Base-by-base conservation (phyloP, 2,329 filamentous ascomycete species). In the Cladobotryum protrusum region DNA sequence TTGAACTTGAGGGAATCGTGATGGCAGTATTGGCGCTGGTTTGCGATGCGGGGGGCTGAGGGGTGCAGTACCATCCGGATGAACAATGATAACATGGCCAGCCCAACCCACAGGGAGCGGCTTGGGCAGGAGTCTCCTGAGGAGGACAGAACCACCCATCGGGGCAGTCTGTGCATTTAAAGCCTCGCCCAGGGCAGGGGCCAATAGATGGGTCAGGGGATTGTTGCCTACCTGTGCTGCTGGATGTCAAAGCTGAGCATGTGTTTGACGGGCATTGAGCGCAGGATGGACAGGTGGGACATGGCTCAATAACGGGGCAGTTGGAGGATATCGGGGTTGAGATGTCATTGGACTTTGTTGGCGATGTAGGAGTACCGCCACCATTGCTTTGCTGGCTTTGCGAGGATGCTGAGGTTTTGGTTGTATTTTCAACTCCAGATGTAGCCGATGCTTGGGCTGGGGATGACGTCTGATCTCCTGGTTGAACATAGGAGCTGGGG, bases 131-230 rank as follows among this genome's bases (percentile, higher is more conserved):
- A 3, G 64, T 65, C 49, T 66, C 58, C 39, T 57, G 52, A 5
- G 63, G 61, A 37, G 63, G 63, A 44, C 61, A 66, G 40, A 66
- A 65, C 62, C 62, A 62, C 5, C 63, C 62, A 39, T 64, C 53
- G 5, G 60, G 55, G 35, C 63, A 66, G 15, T 66, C 62, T 3
- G 53, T 45, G 45, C 63, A 66, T 5, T 50, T 53, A 35, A 61
- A 63, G 1, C 64, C 63, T 39, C 50, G 53, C 5, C 58, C 61
- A 1, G 61, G 57, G 24, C 61, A 64, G 6, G 61, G 54, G 6
- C 54, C 56, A 17, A 36, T 29, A 17, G 29, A 44, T 33, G 49
- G 34, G 44, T 51, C 41, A 45, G 45, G 49, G 13, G 49, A 35
- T 14, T 43, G 49, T 24, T 39, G 35, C 12, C 17, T 12, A 40